phyloP scores from a whole-genome alignment of 2,329 filamentous ascomycete genomes.

The Colletotrichum siamense region DNA sequence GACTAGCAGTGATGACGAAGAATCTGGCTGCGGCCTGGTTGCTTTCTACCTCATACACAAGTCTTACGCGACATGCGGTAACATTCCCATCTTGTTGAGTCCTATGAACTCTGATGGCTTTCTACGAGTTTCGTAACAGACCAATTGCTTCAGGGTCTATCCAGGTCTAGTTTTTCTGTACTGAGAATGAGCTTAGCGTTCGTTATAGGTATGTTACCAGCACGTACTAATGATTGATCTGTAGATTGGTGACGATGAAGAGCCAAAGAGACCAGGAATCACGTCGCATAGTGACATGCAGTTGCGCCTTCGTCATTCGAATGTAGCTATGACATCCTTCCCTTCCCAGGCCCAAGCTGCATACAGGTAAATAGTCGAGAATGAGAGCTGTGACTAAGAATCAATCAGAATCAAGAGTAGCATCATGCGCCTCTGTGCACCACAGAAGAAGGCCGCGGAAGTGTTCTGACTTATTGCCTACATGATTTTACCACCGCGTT shows the following conservation, averaged over 20 bases:
- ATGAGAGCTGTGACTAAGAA: neutral
- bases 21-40: neutral
- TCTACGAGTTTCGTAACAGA: neutral
- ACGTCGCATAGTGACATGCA: neutral
- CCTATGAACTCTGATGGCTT: neutral
- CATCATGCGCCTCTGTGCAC: neutral
- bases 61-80: neutral
- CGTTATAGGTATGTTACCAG: neutral
- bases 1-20: neutral
- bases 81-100: neutral
- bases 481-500: neutral
- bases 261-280: neutral
- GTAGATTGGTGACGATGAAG: neutral
- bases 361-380: neutral
- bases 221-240: neutral
- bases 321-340: neutral
- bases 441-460: neutral
- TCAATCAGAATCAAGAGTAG: neutral
- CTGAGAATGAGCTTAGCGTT: neutral
- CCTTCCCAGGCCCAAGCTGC: neutral
- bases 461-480: neutral
- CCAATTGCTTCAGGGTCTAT: neutral
- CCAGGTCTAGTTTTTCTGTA: neutral
- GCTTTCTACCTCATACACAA: neutral
- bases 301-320: neutral